phyloP scores from a whole-genome alignment of 2,329 filamentous ascomycete genomes.

The Sclerotinia trifoliorum region DNA sequence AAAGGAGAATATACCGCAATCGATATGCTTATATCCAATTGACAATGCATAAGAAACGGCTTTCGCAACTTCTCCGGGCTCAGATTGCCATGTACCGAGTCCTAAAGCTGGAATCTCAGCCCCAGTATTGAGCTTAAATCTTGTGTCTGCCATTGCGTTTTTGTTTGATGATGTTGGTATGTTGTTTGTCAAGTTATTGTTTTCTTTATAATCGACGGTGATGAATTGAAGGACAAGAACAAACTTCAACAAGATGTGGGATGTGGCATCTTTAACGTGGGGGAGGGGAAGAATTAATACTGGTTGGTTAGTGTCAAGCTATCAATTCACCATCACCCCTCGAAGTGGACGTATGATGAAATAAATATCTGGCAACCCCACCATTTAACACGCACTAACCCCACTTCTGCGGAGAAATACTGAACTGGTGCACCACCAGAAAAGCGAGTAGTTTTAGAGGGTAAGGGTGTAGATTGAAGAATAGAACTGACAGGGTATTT shows the following conservation, averaged over 20 bases:
- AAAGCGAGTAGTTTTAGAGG: no score
- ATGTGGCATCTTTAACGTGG: constrained; percentile 14
- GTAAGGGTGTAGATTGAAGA: no score
- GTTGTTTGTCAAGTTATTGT: not conserved
- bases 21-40: constrained; percentile 54
- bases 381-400: not conserved
- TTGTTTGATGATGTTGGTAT: not conserved
- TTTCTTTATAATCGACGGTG: not conserved
- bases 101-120: constrained; percentile 44
- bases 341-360: constrained; percentile 8
- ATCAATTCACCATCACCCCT: not conserved
- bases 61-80: constrained; percentile 44
- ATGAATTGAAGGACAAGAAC: not conserved
- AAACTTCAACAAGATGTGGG: constrained; percentile 4
- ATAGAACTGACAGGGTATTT: no score
- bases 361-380: constrained; percentile 5
- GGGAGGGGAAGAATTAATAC: not conserved
- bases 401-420: constrained; percentile 8
- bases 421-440: no score
- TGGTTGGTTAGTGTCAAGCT: not conserved
- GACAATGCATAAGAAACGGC: constrained; percentile 44
- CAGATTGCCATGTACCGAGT: constrained; percentile 47
- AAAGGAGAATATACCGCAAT: constrained; percentile 35
- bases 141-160: constrained; percentile 25
- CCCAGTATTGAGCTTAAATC: constrained; percentile 40